These are phyloP conservation scores for Dissophora globulifera DNA, from an alignment of 192 early-diverging fungal species.

Conservation along the genomic window DNA sequence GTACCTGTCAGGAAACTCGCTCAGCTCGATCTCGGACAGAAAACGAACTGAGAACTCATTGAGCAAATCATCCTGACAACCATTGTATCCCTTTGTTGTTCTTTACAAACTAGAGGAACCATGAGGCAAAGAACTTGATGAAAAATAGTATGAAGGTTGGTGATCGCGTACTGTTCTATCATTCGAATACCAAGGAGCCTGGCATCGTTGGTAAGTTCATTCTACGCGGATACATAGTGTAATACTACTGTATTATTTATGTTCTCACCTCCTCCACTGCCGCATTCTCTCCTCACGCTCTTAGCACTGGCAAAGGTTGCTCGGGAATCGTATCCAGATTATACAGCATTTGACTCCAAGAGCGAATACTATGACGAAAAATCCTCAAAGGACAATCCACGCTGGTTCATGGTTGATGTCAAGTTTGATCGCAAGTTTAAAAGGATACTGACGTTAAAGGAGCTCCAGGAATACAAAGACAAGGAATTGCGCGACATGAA, in stretches of 20 bases:
- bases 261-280: not conserved
- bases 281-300: not conserved
- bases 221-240: too few species aligned
- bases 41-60: not conserved
- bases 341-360: constrained; percentile 75
- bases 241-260: not conserved
- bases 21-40: too few species aligned
- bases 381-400: constrained; percentile 69
- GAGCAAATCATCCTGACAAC: too few species aligned
- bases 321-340: constrained; percentile 77
- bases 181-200: constrained; percentile 85
- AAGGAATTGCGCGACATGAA: constrained; percentile 69
- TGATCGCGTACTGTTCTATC: constrained; percentile 82
- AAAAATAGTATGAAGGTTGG: constrained; percentile 78
- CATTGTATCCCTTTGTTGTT: constrained; percentile 3
- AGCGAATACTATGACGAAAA: constrained; percentile 87
- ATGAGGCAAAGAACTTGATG: constrained; percentile 86
- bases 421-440: constrained; percentile 75
- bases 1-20: not conserved
- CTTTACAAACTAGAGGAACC: constrained; percentile 76
- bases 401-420: constrained; percentile 91
- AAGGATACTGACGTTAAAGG: constrained; percentile 70
- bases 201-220: constrained; percentile 85
- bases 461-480: constrained; percentile 67
- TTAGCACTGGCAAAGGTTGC: constrained; percentile 56